These are phyloP conservation scores for Xylaria sp. DNA, from an alignment of 2,329 filamentous ascomycete genomes.

Conservation along the genomic window DNA sequence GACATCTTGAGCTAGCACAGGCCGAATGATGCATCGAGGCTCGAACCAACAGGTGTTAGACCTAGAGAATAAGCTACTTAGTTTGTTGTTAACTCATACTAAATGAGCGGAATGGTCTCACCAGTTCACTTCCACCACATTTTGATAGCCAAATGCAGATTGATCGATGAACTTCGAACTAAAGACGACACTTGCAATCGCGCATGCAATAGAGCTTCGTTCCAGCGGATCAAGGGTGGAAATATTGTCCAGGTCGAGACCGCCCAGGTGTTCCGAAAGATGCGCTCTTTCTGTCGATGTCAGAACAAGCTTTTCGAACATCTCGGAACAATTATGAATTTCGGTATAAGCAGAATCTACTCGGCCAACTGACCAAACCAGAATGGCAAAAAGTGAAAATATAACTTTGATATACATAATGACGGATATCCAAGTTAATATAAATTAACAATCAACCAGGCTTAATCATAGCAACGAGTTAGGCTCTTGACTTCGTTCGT, in stretches of 20 bases:
- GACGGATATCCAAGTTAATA: neutral
- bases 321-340: neutral
- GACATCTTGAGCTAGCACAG: neutral
- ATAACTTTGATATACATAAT: neutral
- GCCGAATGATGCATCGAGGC: neutral
- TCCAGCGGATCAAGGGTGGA: neutral
- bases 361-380: neutral
- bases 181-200: neutral
- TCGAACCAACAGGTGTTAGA: constrained; percentile 1
- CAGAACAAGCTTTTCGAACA: neutral
- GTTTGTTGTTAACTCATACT: neutral
- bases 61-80: neutral
- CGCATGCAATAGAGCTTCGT: neutral
- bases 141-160: neutral
- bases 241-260: neutral
- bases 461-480: too few relatives aligned
- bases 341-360: neutral
- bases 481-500: too few relatives aligned
- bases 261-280: neutral
- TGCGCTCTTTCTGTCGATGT: neutral
- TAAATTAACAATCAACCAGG: too few relatives aligned
- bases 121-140: neutral
- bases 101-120: neutral
- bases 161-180: neutral
- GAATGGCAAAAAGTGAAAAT: neutral